Evolutionary conservation across 2,329 filamentous ascomycete species (phyloP), one percentile per base, ranked within the genome.

Genomic region (Aspergillus spinulosporus): DNA sequence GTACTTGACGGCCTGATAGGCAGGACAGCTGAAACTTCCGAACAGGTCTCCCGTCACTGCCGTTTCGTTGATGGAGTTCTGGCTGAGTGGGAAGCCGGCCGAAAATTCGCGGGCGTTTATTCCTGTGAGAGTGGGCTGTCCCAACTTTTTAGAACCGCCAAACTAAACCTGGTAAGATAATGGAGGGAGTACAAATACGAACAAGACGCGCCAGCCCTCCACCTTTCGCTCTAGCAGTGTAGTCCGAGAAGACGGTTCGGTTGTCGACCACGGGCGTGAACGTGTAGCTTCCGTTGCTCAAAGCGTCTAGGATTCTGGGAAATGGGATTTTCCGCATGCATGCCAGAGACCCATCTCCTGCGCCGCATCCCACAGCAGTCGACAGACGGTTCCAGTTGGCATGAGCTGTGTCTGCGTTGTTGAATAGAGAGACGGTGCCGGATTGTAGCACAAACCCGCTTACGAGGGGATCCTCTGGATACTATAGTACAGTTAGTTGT

Each of bases 211-310:
- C 11, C 12, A 14, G 44, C 5, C 26, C 14, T 15, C 44, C 44
- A 3, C 1, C 5, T 4, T 5, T 14, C 4, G 44, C 44, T 4
- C 44, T 37, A 5, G 32, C 28, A 9, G 37, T 26, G 26, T 51
- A 57, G 6, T 57, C 51, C 2, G 54, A 34, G 7, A 57, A 53
- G 6, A 44, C 37, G 11, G 54, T 57, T 15, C 9, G 21, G 12
- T 57, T 57, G 4, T 57, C 54, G 5, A 49, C 15, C 7, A 51
- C 28, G 1, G 54, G 54, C 5, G 26, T 53, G 29, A 57, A 57
- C 3, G 36, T 52, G 12, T 46, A 57, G 11, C 39, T 15, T 2
- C 49, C 54, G 3, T 46, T 40, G 5, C 31, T 14, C 9, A 57
- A 15, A 4, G 28, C 47, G 11, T 26, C 28, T 5, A 45, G 11